These are phyloP conservation scores for Asterochloris erici DNA, from an alignment of 139 green algal species.

Conservation along the genomic window DNA sequence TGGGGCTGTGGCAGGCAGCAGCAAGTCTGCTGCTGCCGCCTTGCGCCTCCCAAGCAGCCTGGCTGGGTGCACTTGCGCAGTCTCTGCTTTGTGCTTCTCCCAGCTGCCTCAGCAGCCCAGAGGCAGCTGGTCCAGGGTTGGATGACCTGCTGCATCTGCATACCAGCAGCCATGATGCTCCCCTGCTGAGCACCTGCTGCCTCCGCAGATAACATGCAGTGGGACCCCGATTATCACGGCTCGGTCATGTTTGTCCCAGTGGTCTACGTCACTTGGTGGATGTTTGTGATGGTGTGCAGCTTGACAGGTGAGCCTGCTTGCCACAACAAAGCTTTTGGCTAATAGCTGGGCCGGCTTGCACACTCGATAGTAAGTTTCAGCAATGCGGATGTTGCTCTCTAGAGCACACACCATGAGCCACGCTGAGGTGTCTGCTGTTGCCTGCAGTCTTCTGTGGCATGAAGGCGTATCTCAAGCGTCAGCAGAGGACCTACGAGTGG, in stretches of 20 bases:
- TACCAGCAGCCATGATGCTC: too few species aligned
- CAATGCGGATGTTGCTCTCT: neutral
- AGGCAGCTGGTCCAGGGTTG: too few species aligned
- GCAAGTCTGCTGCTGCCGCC: too few species aligned
- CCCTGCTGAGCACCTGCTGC: neutral
- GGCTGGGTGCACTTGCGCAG: too few species aligned
- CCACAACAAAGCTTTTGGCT: too few species aligned
- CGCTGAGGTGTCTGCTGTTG: neutral
- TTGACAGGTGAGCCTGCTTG: neutral
- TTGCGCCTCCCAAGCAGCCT: too few species aligned
- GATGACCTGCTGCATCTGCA: too few species aligned
- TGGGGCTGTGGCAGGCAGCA: too few species aligned
- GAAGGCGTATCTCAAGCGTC: constrained; percentile 7
- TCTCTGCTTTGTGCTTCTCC: too few species aligned
- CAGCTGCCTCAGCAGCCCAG: too few species aligned
- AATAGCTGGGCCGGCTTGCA: neutral
- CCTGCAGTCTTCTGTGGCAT: constrained; percentile 11
- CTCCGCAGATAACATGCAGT: constrained; percentile 25
- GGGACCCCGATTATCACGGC: constrained; percentile 43
- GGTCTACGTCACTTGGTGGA: constrained; percentile 15
- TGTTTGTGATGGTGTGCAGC: constrained; percentile 1
- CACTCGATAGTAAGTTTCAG: neutral
- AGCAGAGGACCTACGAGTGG: constrained; percentile 1
- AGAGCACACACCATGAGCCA: neutral
- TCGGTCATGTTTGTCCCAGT: constrained; percentile 41